phyloP scores from a whole-genome alignment of 805 yeast species.

The Myxozyma sirexii region DNA sequence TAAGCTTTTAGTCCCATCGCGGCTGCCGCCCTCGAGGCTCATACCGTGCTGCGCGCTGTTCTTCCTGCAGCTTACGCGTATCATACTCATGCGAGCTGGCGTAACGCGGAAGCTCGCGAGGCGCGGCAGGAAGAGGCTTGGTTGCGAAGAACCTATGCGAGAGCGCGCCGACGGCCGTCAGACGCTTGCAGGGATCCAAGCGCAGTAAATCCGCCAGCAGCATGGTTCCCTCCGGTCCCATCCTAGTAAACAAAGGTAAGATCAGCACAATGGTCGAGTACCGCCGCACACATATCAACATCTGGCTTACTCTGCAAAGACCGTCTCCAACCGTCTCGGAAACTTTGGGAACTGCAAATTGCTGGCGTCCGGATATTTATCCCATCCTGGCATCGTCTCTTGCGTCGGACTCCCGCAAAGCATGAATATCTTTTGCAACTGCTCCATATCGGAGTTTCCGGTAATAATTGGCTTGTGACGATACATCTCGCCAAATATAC shows the following conservation, averaged over 20 bases:
- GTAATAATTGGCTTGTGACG: slow-evolving; percentile 78
- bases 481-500: slow-evolving; percentile 91
- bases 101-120: slow-evolving; percentile 62
- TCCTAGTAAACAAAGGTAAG: neutral
- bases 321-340: slow-evolving; percentile 38
- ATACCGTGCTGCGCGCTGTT: slow-evolving; percentile 9
- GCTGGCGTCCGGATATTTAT: slow-evolving; percentile 59
- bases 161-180: slow-evolving; percentile 79
- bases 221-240: slow-evolving; percentile 52
- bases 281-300: too few species aligned
- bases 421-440: slow-evolving; percentile 77
- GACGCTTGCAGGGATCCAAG: slow-evolving; percentile 71
- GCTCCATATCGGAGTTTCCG: slow-evolving; percentile 86
- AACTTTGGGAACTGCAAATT: slow-evolving; percentile 5
- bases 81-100: slow-evolving; percentile 92
- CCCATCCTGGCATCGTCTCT: slow-evolving; percentile 85
- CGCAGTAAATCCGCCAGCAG: slow-evolving; percentile 64
- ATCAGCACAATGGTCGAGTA: too few species aligned
- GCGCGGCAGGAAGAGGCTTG: slow-evolving; percentile 65
- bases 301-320: too few species aligned
- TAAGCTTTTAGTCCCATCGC: neutral
- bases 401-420: slow-evolving; percentile 94
- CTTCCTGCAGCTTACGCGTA: slow-evolving; percentile 8
- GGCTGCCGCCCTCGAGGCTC: slow-evolving; percentile 39
- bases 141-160: slow-evolving; percentile 66